Evolutionary conservation across 2,329 filamentous ascomycete species (phyloP).

Genomic region (Arthroderma sp.): DNA sequence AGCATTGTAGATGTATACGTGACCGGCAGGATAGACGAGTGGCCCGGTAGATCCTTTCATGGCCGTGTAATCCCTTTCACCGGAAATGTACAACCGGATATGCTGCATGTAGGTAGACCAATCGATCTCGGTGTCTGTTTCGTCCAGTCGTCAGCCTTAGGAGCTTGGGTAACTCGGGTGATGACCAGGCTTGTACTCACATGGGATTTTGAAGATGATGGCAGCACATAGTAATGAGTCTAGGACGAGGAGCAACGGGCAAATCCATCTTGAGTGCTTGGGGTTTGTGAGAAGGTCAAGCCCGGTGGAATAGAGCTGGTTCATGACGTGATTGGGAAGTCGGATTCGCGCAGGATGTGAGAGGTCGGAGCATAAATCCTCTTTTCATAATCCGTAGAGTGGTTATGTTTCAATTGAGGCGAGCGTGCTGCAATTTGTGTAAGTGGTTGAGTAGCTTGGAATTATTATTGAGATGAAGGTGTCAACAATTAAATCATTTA

Average conservation of each 20-base stretch:
- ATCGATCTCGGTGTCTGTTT: slow-evolving; percentile 86
- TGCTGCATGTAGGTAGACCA: slow-evolving; percentile 98
- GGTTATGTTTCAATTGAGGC: neutral
- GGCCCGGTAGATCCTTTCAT: slow-evolving; percentile 85
- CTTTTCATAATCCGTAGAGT: neutral
- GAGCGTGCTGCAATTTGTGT: neutral
- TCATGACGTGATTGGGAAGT: neutral
- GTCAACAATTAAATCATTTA: neutral
- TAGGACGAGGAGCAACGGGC: slow-evolving; percentile 52
- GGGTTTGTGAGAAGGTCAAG: slow-evolving; percentile 41
- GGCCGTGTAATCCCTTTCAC: slow-evolving; percentile 76
- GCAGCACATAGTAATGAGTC: slow-evolving; percentile 61
- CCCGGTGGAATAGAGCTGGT: slow-evolving; percentile 19
- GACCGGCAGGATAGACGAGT: slow-evolving; percentile 84
- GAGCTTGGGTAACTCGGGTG: neutral
- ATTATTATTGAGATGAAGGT: neutral
- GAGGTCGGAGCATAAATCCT: neutral
- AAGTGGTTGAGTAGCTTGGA: neutral
- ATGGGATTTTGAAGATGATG: slow-evolving; percentile 71
- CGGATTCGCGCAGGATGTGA: neutral
- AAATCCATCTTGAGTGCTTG: slow-evolving; percentile 50
- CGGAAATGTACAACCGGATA: slow-evolving; percentile 61
- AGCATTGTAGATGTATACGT: slow-evolving; percentile 78
- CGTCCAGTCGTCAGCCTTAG: slow-evolving; percentile 18
- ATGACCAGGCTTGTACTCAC: slow-evolving; percentile 41